Base-by-base conservation (phyloP, 805 yeast species). In the Wickerhamiella vanderwaltii region DNA sequence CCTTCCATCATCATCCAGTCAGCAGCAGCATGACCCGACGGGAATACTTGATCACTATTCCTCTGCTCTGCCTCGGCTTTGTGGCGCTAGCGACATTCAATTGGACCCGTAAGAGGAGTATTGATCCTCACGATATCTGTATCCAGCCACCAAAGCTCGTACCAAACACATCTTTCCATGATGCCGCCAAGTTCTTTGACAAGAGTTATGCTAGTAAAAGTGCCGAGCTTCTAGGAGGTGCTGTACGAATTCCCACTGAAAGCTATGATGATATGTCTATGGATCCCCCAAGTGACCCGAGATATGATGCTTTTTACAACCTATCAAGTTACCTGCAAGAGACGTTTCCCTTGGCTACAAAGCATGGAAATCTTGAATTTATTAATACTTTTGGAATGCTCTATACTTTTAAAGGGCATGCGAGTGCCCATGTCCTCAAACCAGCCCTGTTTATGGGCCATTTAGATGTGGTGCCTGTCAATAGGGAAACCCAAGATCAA, bases 401-500 rank as follows among this genome's bases (percentile, higher is more conserved):
- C 1, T 68, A 64, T 55, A 75, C 81, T 13, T 72, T 82, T 72
- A 54, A 67, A 45, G 91, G 93, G 4, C 13, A 3, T 16, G 32
- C 29, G 6, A 56, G 71, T 4, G 53, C 70, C 36, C 29, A 51
- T 9, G 44, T 56, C 3, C 61, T 76, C 46, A 76, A 78, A 55
- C 93, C 94, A 11, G 50, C 77, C 20, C 53, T 83, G 59, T 63
- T 81, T 39, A 72, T 79, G 52, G 87, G 88, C 1, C 94, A 83
- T 56, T 79, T 73, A 57, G 93, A 82, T 53, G 83, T 78, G 4
- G 94, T 83, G 18, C 93, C 94, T 1, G 79, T 80, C 7, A 80
- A 75, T 50, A 56, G 59, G 11, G 71, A 49, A 23, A 74, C 85
- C 0, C 58, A 66, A 40, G 58, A 54, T 20, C 64, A 71, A 43